Conservation (phyloP, 2,329 filamentous ascomycete species). For the Fusarium praegraminearum region DNA sequence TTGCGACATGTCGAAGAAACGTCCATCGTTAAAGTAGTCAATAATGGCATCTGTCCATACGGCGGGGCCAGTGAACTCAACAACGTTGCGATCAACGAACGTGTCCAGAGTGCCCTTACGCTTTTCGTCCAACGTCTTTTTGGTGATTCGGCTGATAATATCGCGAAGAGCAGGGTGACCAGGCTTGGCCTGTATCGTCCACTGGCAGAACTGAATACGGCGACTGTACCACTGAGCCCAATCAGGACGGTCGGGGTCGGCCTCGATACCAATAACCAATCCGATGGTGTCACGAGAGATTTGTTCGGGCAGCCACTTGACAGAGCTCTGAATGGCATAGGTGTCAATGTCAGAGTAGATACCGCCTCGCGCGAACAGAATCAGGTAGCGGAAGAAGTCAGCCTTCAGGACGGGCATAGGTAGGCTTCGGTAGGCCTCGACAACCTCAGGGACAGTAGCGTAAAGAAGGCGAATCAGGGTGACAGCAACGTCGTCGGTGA, state of each 20-base stretch:
- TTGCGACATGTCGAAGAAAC: conserved; percentile 84
- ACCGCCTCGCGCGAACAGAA: conserved; percentile 70
- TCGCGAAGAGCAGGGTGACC: conserved; percentile 93
- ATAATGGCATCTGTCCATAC: conserved; percentile 95
- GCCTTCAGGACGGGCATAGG: conserved; percentile 82
- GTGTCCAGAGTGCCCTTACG: conserved; percentile 71
- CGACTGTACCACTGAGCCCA: conserved; percentile 97
- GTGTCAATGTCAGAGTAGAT: conserved; percentile 96
- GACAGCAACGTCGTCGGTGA: conserved; percentile 88
- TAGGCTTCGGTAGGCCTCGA: conserved; percentile 80
- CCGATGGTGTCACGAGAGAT: conserved; percentile 84
- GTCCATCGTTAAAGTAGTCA: conserved; percentile 90
- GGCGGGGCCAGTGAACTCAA: conserved; percentile 94
- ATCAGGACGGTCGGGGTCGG: conserved; percentile 90
- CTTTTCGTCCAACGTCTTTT: conserved; percentile 82
- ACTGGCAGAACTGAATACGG: conserved; percentile 97
- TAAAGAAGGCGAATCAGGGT: conserved; percentile 89
- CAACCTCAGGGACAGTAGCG: conserved; percentile 80
- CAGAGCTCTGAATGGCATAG: conserved; percentile 81
- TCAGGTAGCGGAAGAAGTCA: conserved; percentile 82
- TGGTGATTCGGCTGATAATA: conserved; percentile 86
- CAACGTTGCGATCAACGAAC: conserved; percentile 76
- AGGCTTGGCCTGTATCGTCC: conserved; percentile 96
- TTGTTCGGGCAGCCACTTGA: conserved; percentile 85
- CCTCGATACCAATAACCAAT: conserved; percentile 93